Conservation (phyloP, 2,329 filamentous ascomycete genomes). For the Whalleya microplaca region DNA sequence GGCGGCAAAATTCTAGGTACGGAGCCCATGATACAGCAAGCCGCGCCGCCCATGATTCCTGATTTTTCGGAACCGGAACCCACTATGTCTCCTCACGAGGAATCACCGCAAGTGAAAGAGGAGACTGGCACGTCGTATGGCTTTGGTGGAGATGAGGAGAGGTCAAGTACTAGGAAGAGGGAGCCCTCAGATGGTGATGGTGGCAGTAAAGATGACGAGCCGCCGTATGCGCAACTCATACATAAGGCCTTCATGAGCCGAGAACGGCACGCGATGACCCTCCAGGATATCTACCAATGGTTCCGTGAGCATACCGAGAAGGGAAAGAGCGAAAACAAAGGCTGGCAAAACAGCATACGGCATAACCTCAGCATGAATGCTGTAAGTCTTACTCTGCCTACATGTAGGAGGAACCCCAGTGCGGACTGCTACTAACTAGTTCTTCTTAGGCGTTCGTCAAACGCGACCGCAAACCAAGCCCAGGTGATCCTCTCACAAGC, state of each 20-base stretch:
- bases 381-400: constrained; percentile 56
- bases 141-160: constrained; percentile 11
- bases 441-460: constrained; percentile 45
- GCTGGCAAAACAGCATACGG: constrained; percentile 95
- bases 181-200: constrained; percentile 31
- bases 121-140: constrained; percentile 1
- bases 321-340: constrained; percentile 64
- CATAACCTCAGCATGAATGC: constrained; percentile 97
- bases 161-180: constrained; percentile 18
- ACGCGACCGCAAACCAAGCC: constrained; percentile 48
- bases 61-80: constrained; percentile 11
- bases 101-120: constrained; percentile 9
- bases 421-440: constrained; percentile 2
- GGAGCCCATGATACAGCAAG: constrained; percentile 10
- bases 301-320: constrained; percentile 82
- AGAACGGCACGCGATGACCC: constrained; percentile 69
- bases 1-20: constrained; percentile 5
- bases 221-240: constrained; percentile 85
- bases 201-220: constrained; percentile 51
- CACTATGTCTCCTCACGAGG: constrained; percentile 1
- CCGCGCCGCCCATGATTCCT: constrained; percentile 5
- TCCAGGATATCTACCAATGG: constrained; percentile 91
- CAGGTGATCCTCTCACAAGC: constrained; percentile 34
- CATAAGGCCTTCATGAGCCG: constrained; percentile 73
- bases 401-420: not conserved